Percentiles rank a stretch among this genome's conserved stretches.
Evolutionary conservation across 352 stramenopile genomes (phyloP).

Genomic region (Globisporangium emineosum): DNA sequence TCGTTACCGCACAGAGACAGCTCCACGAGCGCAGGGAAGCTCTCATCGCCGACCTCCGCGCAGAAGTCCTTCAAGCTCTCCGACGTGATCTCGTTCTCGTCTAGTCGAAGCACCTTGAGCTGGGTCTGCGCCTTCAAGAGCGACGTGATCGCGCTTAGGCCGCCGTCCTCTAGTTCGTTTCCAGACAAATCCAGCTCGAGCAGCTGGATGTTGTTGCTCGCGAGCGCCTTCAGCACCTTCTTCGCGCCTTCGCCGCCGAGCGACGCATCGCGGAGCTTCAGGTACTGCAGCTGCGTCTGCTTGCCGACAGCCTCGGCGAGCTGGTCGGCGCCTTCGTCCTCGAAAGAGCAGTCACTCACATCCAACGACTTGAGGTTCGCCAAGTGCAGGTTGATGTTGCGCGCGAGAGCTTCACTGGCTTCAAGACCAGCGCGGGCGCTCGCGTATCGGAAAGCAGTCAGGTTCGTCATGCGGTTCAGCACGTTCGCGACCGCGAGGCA

Average conservation of each 20-base stretch:
- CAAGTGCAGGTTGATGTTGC: slow-evolving; percentile 45
- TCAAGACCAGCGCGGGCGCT: slow-evolving; percentile 58
- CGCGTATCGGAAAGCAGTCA: slow-evolving; percentile 61
- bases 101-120: slow-evolving; percentile 62
- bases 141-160: slow-evolving; percentile 52
- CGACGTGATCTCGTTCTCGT: slow-evolving; percentile 84
- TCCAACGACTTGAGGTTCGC: slow-evolving; percentile 76
- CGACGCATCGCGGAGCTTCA: slow-evolving; percentile 90
- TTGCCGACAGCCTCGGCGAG: slow-evolving; percentile 69
- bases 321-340: slow-evolving; percentile 59
- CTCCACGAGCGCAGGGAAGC: slow-evolving; percentile 38
- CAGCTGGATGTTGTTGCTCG: slow-evolving; percentile 58
- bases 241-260: slow-evolving; percentile 76
- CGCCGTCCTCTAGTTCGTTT: slow-evolving; percentile 84
- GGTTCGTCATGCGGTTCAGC: slow-evolving; percentile 40
- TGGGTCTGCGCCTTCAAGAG: slow-evolving; percentile 52
- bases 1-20: slow-evolving; percentile 71
- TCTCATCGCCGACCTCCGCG: slow-evolving; percentile 23
- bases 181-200: slow-evolving; percentile 86
- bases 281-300: slow-evolving; percentile 62
- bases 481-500: slow-evolving; percentile 56
- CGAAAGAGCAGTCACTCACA: slow-evolving; percentile 91
- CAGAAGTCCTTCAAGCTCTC: slow-evolving; percentile 41
- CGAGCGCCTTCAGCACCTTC: slow-evolving; percentile 65
- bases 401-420: slow-evolving; percentile 48